These are phyloP conservation scores for Pouteria glomerata DNA, from an alignment of 148 eudicot species.

Conservation along the genomic window DNA sequence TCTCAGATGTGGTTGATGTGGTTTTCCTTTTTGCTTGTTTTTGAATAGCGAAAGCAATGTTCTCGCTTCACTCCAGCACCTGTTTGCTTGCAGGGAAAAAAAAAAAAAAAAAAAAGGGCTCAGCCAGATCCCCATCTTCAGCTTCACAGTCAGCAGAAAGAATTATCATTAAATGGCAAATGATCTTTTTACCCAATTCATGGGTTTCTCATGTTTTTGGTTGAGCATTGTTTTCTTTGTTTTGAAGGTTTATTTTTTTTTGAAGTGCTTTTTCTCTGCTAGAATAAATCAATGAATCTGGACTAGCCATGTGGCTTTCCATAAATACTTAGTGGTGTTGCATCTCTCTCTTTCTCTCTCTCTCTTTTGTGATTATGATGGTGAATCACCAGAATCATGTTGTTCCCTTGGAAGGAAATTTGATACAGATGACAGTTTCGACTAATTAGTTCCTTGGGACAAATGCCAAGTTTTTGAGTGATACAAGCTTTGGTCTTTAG, in stretches of 20 bases:
- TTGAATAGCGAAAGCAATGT: constrained; percentile 11
- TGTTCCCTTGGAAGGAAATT: too few relatives aligned
- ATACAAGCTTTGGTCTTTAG: too few relatives aligned
- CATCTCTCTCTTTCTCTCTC: too few relatives aligned
- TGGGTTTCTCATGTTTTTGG: neutral
- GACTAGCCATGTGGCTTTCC: neutral
- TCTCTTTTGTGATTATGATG: neutral
- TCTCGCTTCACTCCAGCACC: constrained; percentile 5
- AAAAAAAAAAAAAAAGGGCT: too few relatives aligned
- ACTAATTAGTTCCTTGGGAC: too few relatives aligned
- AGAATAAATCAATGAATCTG: neutral
- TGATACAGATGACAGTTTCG: too few relatives aligned
- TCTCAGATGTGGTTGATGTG: constrained; percentile 16
- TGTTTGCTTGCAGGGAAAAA: constrained; percentile 8
- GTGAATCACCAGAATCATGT: neutral
- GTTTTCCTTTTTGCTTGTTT: neutral
- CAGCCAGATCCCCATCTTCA: too few relatives aligned
- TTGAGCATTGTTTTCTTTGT: neutral
- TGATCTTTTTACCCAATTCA: neutral
- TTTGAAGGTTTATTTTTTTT: too few relatives aligned
- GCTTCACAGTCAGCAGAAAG: neutral
- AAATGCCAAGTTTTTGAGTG: too few relatives aligned
- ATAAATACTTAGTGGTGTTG: neutral
- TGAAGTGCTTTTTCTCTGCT: too few relatives aligned
- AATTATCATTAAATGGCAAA: neutral